Base-by-base conservation (phyloP, 495 filamentous ascomycete genomes). In the Aspergillus funiculosus region DNA sequence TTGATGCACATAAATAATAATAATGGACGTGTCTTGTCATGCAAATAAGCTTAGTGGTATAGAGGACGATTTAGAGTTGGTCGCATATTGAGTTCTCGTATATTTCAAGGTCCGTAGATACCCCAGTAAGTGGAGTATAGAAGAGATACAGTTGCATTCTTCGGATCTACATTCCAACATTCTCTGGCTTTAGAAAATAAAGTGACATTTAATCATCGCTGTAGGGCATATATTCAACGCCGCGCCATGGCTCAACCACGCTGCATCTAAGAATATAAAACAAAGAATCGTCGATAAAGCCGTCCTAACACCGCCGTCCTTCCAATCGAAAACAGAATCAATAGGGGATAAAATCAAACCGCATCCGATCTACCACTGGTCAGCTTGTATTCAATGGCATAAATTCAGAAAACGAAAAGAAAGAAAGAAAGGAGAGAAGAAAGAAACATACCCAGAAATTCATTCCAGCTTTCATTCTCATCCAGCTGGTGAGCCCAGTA, bases 261-360 rank as follows among this genome's bases (percentile, higher is more conserved):
- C n/a, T n/a, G n/a, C n/a, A n/a, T n/a, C n/a, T n/a, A n/a, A n/a
- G n/a, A 30, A 7, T 29, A 43, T 29, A n/a, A 40, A 25, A 40
- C 15, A 29, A 22, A 32, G 17, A 19, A 17, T 14, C 26, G 8
- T 15, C 25, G 30, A 42, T 10, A 18, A 27, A 20, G 8, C 22
- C 27, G 32, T 34, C 11, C 35, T 18, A 40, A 31, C 25, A 43
- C 32, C 26, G 32, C 30, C 30, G 41, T 18, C 25, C 39, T 22
- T 38, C 20, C 34, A 35, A 26, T 26, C 14, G 19, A 17, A 27
- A 15, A 13, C n/a, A 48, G 25, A 48, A 41, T 13, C 20, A 19
- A 21, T 73, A 73, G 5, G 69, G 69, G 40, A 73, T 73, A 38
- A 73, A 73, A 44, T 73, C 69, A 39, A 70, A 63, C 14, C 54